Conservation (phyloP, 371 early-diverging fungal species). For the Mucor racemosus region DNA sequence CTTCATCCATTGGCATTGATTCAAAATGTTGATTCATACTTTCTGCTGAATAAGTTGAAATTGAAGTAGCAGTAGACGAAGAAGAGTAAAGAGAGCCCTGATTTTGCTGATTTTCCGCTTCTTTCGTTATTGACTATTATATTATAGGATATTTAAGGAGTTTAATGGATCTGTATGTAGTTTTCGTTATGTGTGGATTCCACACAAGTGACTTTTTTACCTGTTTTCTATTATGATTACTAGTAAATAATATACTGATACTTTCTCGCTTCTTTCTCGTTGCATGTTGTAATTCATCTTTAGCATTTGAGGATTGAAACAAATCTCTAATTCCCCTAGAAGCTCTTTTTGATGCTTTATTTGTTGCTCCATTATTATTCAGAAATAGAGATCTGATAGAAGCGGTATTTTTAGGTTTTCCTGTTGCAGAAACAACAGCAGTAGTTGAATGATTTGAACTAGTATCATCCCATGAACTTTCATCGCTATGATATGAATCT, state of each 20-base stretch:
- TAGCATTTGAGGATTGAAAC: constrained; percentile 8
- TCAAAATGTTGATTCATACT: constrained; percentile 1
- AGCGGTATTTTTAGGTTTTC: neutral
- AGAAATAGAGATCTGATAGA: neutral
- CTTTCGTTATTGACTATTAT: constrained; percentile 11
- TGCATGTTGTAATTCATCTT: neutral
- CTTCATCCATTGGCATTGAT: neutral
- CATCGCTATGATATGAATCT: neutral
- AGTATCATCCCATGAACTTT: neutral
- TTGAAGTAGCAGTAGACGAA: constrained; percentile 2
- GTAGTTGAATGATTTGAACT: constrained; percentile 1
- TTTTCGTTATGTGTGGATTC: neutral
- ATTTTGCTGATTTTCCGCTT: neutral
- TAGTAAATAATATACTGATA: constrained; percentile 6
- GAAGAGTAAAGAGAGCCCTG: constrained; percentile 16
- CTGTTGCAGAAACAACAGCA: neutral
- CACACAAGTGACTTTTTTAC: neutral
- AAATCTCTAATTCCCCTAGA: constrained; percentile 15
- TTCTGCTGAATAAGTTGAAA: constrained; percentile 7
- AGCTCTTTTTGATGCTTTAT: neutral
- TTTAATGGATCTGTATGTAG: neutral
- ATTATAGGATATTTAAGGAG: constrained; percentile 4
- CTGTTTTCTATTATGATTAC: neutral
- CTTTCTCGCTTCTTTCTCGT: constrained; percentile 16
- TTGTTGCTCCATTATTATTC: constrained; percentile 1